phyloP scores from a whole-genome alignment of 2,329 filamentous ascomycete genomes.

The Didymella glomerata region DNA sequence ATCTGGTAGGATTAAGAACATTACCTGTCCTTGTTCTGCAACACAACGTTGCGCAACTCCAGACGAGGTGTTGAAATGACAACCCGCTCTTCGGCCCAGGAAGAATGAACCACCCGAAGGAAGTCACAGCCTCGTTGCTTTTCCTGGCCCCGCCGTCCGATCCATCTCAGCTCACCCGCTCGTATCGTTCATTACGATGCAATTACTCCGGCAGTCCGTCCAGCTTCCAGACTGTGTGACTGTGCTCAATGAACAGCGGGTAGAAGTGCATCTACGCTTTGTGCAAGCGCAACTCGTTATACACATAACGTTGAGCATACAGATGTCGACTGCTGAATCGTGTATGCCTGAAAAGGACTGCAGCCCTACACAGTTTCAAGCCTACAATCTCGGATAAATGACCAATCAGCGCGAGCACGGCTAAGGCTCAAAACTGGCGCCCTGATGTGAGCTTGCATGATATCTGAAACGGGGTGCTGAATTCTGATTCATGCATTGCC shows the following conservation, averaged over 20 bases:
- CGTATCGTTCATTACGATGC: conserved; percentile 15
- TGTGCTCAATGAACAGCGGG: not conserved
- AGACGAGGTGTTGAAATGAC: not conserved
- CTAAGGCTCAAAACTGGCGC: conserved; percentile 1
- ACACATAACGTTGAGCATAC: not conserved
- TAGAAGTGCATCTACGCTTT: not conserved
- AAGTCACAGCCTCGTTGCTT: conserved; percentile 3
- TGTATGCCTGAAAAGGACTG: not conserved
- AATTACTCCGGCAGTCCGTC: not conserved
- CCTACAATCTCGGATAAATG: not conserved
- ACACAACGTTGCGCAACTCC: conserved; percentile 1
- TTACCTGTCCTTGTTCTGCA: not conserved
- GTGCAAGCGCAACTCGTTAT: not conserved
- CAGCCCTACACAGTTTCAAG: not conserved
- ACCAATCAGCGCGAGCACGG: conserved; percentile 1
- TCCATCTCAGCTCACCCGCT: conserved; percentile 11
- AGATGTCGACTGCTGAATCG: not conserved
- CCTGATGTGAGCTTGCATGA: not conserved
- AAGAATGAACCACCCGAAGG: not conserved
- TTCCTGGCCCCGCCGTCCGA: conserved; percentile 4
- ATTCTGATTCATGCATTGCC: conserved; percentile 8
- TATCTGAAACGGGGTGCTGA: conserved; percentile 14
- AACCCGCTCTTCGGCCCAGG: not conserved
- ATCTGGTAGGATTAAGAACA: not conserved
- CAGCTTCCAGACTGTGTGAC: conserved; percentile 2